Conservation (phyloP, 257 asterid genomes). For the Mentha longifolia region DNA sequence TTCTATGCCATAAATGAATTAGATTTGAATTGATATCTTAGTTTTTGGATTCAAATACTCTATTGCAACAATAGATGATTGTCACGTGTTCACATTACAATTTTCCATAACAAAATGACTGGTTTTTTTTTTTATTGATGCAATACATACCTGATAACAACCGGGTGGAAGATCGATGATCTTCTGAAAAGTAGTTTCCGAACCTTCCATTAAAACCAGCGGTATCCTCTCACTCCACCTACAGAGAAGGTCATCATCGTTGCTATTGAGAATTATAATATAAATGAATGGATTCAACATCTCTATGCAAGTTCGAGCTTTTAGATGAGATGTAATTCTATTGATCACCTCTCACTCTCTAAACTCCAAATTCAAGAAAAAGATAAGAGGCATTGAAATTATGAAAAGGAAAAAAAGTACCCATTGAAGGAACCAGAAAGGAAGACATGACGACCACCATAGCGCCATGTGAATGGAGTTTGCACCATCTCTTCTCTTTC, state of each 20-base stretch:
- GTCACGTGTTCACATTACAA: too few species aligned
- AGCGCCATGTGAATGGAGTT: constrained; percentile 66
- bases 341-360: constrained; percentile 21
- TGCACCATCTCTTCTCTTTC: constrained; percentile 55
- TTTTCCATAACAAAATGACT: too few species aligned
- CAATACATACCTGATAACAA: constrained; percentile 66
- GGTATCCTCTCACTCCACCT: constrained; percentile 67
- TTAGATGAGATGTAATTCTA: too few species aligned
- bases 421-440: constrained; percentile 68
- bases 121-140: too few species aligned
- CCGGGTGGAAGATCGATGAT: constrained; percentile 68
- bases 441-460: constrained; percentile 64
- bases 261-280: too few species aligned
- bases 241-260: constrained; percentile 21
- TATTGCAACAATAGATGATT: too few species aligned
- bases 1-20: too few species aligned
- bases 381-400: not conserved
- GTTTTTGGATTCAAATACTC: too few species aligned
- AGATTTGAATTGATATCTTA: too few species aligned
- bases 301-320: too few species aligned
- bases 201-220: constrained; percentile 60
- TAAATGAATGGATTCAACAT: too few species aligned
- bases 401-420: constrained; percentile 34
- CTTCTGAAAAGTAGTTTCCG: constrained; percentile 51
- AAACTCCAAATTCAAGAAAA: not conserved